Conservation (phyloP, 108 stramenopile genomes). For the Fragilaria crotonensis region DNA sequence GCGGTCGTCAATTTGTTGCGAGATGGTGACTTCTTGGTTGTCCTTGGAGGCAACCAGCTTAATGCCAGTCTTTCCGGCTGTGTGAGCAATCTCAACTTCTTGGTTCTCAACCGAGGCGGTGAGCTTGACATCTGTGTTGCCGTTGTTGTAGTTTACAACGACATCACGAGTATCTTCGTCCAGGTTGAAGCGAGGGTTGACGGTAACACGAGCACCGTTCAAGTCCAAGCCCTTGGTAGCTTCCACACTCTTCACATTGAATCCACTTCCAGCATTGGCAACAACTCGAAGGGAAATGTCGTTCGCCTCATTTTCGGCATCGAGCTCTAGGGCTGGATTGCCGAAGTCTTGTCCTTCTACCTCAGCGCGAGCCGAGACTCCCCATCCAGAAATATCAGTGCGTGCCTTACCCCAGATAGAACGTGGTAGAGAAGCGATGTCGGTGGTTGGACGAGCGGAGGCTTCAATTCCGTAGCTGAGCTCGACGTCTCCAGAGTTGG, state of each 20-base stretch:
- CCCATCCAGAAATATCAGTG: slow-evolving; percentile 62
- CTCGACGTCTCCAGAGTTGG: slow-evolving; percentile 34
- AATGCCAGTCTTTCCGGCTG: slow-evolving; percentile 34
- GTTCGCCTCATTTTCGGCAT: slow-evolving; percentile 61
- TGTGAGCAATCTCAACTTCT: slow-evolving; percentile 13
- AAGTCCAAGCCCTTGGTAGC: slow-evolving; percentile 78
- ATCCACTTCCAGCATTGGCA: slow-evolving; percentile 37
- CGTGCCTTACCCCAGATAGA: slow-evolving; percentile 75
- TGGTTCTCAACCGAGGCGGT: slow-evolving; percentile 55
- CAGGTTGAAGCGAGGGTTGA: slow-evolving; percentile 75
- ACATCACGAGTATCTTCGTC: slow-evolving; percentile 55
- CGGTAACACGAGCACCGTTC: slow-evolving; percentile 64
- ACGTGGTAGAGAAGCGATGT: slow-evolving; percentile 79
- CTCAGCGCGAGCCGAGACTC: slow-evolving; percentile 69
- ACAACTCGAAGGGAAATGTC: slow-evolving; percentile 46
- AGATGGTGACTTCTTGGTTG: slow-evolving; percentile 45
- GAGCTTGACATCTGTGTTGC: slow-evolving; percentile 51
- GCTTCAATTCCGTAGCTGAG: slow-evolving; percentile 71
- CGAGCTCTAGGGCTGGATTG: slow-evolving; percentile 49
- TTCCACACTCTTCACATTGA: slow-evolving; percentile 39
- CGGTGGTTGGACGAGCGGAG: slow-evolving; percentile 63
- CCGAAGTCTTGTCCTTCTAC: slow-evolving; percentile 43
- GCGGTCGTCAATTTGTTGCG: slow-evolving; percentile 58
- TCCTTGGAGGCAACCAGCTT: slow-evolving; percentile 50
- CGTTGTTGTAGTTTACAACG: slow-evolving; percentile 68